Evolutionary conservation across 345 rosid species (phyloP).

Genomic region (Citrus trifoliata): DNA sequence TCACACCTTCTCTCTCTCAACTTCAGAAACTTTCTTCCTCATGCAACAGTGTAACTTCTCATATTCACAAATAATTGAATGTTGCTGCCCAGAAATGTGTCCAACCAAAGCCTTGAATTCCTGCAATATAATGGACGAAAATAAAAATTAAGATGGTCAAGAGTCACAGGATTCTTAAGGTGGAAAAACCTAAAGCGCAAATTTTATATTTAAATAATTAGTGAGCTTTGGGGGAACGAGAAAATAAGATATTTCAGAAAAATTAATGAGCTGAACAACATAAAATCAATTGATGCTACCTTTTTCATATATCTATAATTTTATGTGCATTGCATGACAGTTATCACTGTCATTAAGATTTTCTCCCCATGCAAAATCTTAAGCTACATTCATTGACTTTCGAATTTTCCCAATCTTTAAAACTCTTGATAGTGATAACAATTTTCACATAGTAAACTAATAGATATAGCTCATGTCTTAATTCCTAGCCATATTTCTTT

Average conservation of each 20-base stretch:
- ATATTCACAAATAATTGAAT: conserved; percentile 34
- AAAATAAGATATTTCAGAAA: background rate
- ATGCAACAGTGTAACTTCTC: conserved; percentile 34
- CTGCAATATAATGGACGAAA: conserved; percentile 34
- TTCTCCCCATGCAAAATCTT: background rate
- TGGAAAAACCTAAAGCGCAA: background rate
- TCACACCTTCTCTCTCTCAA: conserved; percentile 69
- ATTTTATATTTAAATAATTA: background rate
- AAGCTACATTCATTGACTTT: background rate
- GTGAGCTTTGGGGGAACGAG: background rate
- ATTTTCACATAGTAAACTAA: background rate
- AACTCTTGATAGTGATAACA: background rate
- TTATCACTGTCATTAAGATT: background rate
- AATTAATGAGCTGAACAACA: background rate
- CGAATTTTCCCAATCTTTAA: background rate
- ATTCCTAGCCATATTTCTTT: background rate
- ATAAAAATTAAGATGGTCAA: conserved; percentile 2
- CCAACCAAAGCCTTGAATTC: conserved; percentile 49
- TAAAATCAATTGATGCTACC: background rate
- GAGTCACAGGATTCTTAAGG: background rate
- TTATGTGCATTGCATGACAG: background rate
- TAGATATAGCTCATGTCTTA: background rate
- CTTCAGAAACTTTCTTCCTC: conserved; percentile 44
- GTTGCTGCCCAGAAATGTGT: conserved; percentile 48
- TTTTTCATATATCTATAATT: background rate